A percentile compares a stretch with the other conserved stretches of the same genome.
Conservation (phyloP, 2,329 filamentous ascomycete genomes). For the Colletotrichum sp. region DNA sequence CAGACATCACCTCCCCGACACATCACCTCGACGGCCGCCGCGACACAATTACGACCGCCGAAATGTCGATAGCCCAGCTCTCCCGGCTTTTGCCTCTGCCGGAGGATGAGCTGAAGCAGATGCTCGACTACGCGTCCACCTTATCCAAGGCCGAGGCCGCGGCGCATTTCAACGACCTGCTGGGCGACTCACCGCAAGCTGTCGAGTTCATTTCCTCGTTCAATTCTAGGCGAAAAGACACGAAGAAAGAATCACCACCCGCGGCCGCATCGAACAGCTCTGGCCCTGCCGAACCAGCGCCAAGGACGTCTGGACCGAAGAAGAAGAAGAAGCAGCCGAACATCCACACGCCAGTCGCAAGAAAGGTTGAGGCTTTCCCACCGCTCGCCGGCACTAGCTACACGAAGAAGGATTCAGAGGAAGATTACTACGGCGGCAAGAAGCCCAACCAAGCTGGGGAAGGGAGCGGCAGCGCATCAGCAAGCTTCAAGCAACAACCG, state of each 20-base stretch:
- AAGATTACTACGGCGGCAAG: constrained; percentile 77
- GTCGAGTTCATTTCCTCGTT: constrained; percentile 82
- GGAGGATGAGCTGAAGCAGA: constrained; percentile 81
- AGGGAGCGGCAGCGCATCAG: constrained; percentile 36
- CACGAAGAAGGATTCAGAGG: constrained; percentile 71
- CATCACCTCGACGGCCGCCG: not conserved
- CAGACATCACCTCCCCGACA: not conserved
- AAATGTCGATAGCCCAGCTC: constrained; percentile 70
- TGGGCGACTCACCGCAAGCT: constrained; percentile 81
- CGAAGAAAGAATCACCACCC: constrained; percentile 31
- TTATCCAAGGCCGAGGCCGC: constrained; percentile 79
- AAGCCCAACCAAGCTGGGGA: constrained; percentile 45
- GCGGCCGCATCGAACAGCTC: not conserved
- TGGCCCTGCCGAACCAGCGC: constrained; percentile 44
- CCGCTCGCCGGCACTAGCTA: constrained; percentile 72
- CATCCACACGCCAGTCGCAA: constrained; percentile 68
- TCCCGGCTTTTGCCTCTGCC: constrained; percentile 83
- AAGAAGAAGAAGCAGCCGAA: constrained; percentile 65
- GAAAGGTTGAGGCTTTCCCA: constrained; percentile 67
- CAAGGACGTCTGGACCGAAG: constrained; percentile 44
- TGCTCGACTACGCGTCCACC: constrained; percentile 80
- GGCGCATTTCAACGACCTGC: constrained; percentile 84
- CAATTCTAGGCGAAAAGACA: constrained; percentile 67
- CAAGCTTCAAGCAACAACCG: constrained; percentile 36
- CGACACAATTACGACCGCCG: not conserved